These are phyloP conservation scores for Leccinum aurantiacum DNA, from an alignment of 768 basidiomycete genomes.

Conservation along the genomic window DNA sequence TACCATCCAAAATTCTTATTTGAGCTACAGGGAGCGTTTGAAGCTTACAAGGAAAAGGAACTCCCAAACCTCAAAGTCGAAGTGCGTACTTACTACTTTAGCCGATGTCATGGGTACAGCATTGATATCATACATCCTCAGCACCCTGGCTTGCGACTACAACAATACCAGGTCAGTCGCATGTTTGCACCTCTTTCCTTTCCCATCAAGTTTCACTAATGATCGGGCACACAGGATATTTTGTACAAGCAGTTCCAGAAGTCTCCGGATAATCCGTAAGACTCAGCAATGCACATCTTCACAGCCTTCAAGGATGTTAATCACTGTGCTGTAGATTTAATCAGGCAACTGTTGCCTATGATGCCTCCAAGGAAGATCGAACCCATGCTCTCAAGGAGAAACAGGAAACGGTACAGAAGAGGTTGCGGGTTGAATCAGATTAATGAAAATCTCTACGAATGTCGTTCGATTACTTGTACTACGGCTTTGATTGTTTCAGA, in stretches of 20 bases:
- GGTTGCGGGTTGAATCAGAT: slow-evolving; percentile 47
- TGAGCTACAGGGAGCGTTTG: slow-evolving; percentile 67
- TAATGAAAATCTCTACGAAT: not conserved
- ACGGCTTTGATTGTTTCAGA: not conserved
- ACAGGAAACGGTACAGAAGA: slow-evolving; percentile 61
- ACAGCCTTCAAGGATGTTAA: slow-evolving; percentile 6
- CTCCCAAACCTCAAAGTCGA: slow-evolving; percentile 76
- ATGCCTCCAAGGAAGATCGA: slow-evolving; percentile 86
- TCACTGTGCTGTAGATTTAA: slow-evolving; percentile 61
- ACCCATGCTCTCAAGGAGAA: slow-evolving; percentile 70
- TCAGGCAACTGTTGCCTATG: slow-evolving; percentile 74
- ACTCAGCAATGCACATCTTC: slow-evolving; percentile 22
- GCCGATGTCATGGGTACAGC: not conserved
- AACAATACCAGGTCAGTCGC: slow-evolving; percentile 77
- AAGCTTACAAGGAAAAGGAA: slow-evolving; percentile 86
- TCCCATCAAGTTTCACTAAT: slow-evolving; percentile 5
- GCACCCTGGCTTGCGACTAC: slow-evolving; percentile 87
- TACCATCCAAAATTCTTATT: slow-evolving; percentile 5
- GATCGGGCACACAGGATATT: slow-evolving; percentile 54
- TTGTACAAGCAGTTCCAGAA: slow-evolving; percentile 96
- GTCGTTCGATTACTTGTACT: slow-evolving; percentile 3
- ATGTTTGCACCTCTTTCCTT: slow-evolving; percentile 4
- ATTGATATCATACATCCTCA: slow-evolving; percentile 31
- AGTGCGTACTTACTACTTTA: slow-evolving; percentile 41
- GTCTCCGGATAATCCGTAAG: slow-evolving; percentile 90